Base-by-base conservation (phyloP, 257 asterid genomes). In the Forsythia viridissima region DNA sequence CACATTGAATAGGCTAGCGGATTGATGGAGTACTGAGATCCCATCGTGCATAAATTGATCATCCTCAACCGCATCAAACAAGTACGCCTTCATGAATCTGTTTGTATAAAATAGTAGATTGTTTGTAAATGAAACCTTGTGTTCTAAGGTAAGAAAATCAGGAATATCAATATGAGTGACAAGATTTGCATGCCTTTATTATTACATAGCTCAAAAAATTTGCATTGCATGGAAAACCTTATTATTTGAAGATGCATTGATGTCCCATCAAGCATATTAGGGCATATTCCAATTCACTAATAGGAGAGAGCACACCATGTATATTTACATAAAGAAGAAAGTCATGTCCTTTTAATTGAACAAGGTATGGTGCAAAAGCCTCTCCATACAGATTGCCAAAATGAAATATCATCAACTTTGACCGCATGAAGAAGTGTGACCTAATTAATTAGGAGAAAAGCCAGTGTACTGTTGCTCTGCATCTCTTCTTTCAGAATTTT, bases 41-140 rank as follows among this genome's bases (percentile, higher is more conserved):
- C 57, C 57, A 48, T 48, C 13, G 4, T 48, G 57, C 57, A 48
- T 18, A 48, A 13, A 13, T n/a, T 48, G n/a, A 13, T 48, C 57
- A 48, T 48, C 57, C 57, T 20, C 57, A 48, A 48, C 57, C 1
- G 57, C 13, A 48, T n/a, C 57, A 48, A 48, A 48, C 57, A 48
- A 48, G 57, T 48, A 48, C 57, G 13, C 57, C 57, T 13, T 48
- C 57, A 48, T 48, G 57, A 12, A 48, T 15, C 57, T 48, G 70
- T 24, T 24, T 24, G 7, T 38, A 40, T 68, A 52, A 81, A 38
- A 75, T 59, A 70, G 37, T 18, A 80, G 83, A 52, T 39, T 75
- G 36, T 57, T 57, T 13, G 39, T 74, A 77, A 82, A 70, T 46
- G 57, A 72, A 82, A 40, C 30, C 40, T 48, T 2, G 66, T 36